Evolutionary conservation across 352 stramenopile genomes (phyloP).

Genomic region (Globisporangium yorkense): DNA sequence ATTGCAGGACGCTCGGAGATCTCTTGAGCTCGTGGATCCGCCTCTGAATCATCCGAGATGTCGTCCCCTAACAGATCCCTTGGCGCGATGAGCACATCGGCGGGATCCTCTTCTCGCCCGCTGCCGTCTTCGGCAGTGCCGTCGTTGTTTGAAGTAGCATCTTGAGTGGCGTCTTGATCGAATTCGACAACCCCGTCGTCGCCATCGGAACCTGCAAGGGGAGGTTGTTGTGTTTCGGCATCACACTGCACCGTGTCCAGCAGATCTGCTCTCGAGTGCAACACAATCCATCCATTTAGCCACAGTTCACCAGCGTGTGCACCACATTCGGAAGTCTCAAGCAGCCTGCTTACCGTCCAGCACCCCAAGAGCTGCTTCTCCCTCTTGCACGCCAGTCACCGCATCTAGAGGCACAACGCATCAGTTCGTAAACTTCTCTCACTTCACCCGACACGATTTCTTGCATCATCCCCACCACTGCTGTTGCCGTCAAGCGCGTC

Average conservation of each 20-base stretch:
- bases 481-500: background rate
- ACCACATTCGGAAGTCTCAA: background rate
- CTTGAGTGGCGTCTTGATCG: background rate
- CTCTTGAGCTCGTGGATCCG: no score
- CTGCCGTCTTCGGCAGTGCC: no score
- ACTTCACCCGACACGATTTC: background rate
- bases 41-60: no score
- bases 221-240: background rate
- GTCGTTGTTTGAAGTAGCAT: background rate
- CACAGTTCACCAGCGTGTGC: background rate
- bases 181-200: conserved; percentile 5
- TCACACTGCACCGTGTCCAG: conserved; percentile 10
- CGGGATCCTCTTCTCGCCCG: no score
- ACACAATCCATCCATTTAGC: background rate
- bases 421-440: background rate
- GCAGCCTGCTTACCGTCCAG: background rate
- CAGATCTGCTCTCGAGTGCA: background rate
- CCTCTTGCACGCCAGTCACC: background rate
- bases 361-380: background rate
- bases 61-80: no score
- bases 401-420: background rate
- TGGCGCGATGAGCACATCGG: no score
- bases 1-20: no score
- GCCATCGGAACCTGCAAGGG: background rate
- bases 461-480: background rate